Evolutionary conservation across 129 eudicot species (phyloP), one percentile per base, ranked within the genome.

Genomic region (Flaveria ramosissima): DNA sequence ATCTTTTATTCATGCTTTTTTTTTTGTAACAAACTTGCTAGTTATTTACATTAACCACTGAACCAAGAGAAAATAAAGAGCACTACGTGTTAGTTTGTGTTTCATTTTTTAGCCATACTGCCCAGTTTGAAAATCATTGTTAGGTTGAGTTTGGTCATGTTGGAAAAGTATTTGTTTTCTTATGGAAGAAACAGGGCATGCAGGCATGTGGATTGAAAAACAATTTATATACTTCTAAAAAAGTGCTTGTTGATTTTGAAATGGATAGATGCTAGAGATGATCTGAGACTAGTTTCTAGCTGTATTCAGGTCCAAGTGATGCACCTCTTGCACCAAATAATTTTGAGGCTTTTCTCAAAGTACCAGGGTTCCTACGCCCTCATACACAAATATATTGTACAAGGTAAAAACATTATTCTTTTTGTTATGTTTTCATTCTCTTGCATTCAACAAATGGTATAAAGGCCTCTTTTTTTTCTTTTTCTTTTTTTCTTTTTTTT

Each of bases 361-460:
- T 94, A 77, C 98, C 98, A 11, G 96, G 88, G 78, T 94, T 85
- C 81, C 89, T 94, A 12, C 97, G 98, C 46, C 97, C 98, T 56
- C 93, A 89, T 82, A 94, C 92, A 42, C 98, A 94, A 85, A 94
- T 94, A 78, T 94, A 91, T 53, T 94, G 98, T 82, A 94, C 98
- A 55, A 94, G 98, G 98, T 94, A 91, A 68, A 68, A 17, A 27
- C 2, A 6, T 10, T 56, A 16, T 66, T 45, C 62, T 14, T 72
- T 41, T 24, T 17, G 7, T 16, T 64, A 51, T 3, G 2, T n/a
- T 46, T 72, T 62, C 57, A 36, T 48, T 64, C 23, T 64, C 0
- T 47, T 81, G 26, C 21, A 59, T 64, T 23, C 8, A 24, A 45
- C 45, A 26, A 15, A 51, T 14, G 21, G 56, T 39, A n/a, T 66